Evolutionary conservation across 345 rosid species (phyloP).

Genomic region (Draba incana): DNA sequence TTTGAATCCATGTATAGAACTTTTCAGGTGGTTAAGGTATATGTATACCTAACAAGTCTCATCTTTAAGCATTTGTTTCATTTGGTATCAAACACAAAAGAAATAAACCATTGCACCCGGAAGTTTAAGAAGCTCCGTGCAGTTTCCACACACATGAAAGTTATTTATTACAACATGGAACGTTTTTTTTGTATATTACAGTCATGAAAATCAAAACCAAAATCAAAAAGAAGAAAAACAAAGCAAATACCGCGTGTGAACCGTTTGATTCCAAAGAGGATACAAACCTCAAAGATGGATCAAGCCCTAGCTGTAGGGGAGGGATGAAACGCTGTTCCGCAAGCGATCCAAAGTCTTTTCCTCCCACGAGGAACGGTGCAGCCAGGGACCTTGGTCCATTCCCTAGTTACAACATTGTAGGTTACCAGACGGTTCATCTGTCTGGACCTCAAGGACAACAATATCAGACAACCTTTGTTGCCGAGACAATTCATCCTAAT

Average conservation of each 20-base stretch:
- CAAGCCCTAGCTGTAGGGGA: constrained; percentile 70
- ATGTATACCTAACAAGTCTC: no score
- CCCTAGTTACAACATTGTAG: constrained; percentile 69
- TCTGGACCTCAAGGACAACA: constrained; percentile 87
- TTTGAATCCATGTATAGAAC: no score
- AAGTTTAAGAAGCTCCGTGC: not conserved
- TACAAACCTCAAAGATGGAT: constrained; percentile 28
- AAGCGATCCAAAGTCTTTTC: constrained; percentile 90
- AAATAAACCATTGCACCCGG: not conserved
- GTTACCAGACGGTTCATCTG: constrained; percentile 88
- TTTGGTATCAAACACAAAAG: not conserved
- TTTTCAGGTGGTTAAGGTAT: no score
- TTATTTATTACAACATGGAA: constrained; percentile 27
- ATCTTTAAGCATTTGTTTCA: not conserved
- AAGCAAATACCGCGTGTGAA: constrained; percentile 22
- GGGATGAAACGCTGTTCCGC: constrained; percentile 89
- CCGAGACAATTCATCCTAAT: constrained; percentile 97
- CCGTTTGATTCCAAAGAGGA: constrained; percentile 20
- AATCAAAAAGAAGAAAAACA: constrained; percentile 31
- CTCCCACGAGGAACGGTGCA: constrained; percentile 73
- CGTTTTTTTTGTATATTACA: constrained; percentile 27
- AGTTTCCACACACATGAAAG: constrained; percentile 15
- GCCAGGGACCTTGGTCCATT: constrained; percentile 89
- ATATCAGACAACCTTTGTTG: constrained; percentile 87
- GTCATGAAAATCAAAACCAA: constrained; percentile 25